Percentiles rank a stretch among this genome's conserved stretches.
phyloP scores from a whole-genome alignment of 257 asterid species.

The Linderniella brevidens region DNA sequence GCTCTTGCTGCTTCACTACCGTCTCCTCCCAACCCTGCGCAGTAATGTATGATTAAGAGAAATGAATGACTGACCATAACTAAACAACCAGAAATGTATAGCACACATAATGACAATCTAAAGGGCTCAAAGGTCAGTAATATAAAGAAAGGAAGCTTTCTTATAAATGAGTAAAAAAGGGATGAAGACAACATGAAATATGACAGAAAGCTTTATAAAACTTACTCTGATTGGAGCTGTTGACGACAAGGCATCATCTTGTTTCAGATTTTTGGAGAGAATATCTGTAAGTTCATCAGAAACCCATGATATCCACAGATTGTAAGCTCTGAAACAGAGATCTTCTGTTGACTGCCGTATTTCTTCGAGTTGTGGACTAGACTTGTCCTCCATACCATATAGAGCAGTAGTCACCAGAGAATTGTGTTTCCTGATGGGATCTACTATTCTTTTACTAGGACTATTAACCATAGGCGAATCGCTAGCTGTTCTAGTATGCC shows the following conservation, averaged over 20 bases:
- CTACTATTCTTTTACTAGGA: conserved; percentile 48
- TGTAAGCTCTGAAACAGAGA: conserved; percentile 72
- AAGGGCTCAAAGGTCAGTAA: no score
- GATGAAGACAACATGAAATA: no score
- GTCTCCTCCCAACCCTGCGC: conserved; percentile 98
- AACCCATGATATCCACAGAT: conserved; percentile 85
- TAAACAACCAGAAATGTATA: no score
- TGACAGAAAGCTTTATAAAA: conserved; percentile 2
- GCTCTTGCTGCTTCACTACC: conserved; percentile 74
- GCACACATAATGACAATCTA: no score
- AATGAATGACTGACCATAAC: no score
- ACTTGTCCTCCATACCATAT: conserved; percentile 55
- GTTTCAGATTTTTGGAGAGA: conserved; percentile 44
- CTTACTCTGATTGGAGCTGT: conserved; percentile 68
- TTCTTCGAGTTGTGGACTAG: conserved; percentile 81
- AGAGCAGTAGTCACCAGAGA: conserved; percentile 55
- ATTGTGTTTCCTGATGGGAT: conserved; percentile 54
- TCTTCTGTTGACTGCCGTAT: conserved; percentile 53
- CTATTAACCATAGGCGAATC: conserved; percentile 32
- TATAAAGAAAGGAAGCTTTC: no score
- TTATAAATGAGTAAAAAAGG: not conserved
- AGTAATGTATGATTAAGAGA: conserved; percentile 14
- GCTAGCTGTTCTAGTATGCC: conserved; percentile 23
- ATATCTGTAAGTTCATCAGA: conserved; percentile 58
- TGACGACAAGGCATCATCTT: conserved; percentile 73